Conservation (phyloP, 2,329 filamentous ascomycete species). For the Xylaria hypoxylon region DNA sequence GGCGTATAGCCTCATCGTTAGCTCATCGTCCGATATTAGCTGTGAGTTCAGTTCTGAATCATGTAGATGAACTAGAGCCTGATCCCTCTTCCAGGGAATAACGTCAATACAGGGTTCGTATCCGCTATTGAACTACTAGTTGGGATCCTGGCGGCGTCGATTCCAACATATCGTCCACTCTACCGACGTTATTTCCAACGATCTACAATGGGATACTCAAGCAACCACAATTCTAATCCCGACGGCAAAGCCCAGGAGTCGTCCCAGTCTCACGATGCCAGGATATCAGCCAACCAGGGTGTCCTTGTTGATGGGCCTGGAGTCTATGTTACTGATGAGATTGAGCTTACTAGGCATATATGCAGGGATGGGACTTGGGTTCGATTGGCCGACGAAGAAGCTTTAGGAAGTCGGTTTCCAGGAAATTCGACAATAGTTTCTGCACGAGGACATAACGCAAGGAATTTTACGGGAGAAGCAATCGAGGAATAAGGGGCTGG, state of each 20-base stretch:
- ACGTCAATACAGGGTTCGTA: not conserved
- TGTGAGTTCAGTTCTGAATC: conserved; percentile 19
- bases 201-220: not conserved
- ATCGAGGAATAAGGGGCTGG: too few species aligned
- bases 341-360: not conserved
- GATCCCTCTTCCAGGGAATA: not conserved
- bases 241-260: not conserved
- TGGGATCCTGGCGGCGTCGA: not conserved
- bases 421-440: too few species aligned
- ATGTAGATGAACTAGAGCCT: not conserved
- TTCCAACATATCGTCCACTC: conserved; percentile 24
- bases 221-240: not conserved
- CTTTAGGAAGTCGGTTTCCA: not conserved
- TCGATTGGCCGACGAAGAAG: not conserved
- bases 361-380: not conserved
- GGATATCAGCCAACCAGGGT: not conserved
- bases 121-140: not conserved
- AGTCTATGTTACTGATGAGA: not conserved
- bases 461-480: too few species aligned
- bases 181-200: conserved; percentile 13
- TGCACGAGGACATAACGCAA: too few species aligned
- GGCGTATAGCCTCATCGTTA: conserved; percentile 3
- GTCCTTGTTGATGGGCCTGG: not conserved
- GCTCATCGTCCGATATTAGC: conserved; percentile 12
- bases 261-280: not conserved